phyloP scores from a whole-genome alignment of 192 early-diverging fungal species.

The Geranomyces variabilis region DNA sequence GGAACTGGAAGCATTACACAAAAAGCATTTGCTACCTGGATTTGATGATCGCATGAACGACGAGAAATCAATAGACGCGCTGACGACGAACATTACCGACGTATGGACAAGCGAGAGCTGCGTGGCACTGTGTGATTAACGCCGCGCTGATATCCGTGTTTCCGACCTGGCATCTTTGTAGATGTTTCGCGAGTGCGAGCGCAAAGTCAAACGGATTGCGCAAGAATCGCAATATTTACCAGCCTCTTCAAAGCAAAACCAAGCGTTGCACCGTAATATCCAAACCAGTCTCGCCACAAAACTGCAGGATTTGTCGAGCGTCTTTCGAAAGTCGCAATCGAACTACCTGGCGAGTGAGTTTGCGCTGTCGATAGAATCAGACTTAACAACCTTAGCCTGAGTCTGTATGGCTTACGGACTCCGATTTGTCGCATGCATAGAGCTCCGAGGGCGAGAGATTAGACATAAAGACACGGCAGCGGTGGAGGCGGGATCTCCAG shows the following conservation, averaged over 20 bases:
- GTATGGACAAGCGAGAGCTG: slow-evolving; percentile 41
- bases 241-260: slow-evolving; percentile 44
- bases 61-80: slow-evolving; percentile 72
- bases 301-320: slow-evolving; percentile 80
- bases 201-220: slow-evolving; percentile 76
- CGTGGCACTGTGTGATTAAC: too few relatives aligned
- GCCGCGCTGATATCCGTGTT: too few relatives aligned
- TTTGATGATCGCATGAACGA: slow-evolving; percentile 82
- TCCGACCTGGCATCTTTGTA: slow-evolving; percentile 33
- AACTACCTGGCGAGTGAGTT: slow-evolving; percentile 80
- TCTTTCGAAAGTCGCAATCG: slow-evolving; percentile 88
- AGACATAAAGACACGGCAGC: slow-evolving; percentile 44
- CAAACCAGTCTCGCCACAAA: slow-evolving; percentile 86
- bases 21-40: slow-evolving; percentile 87
- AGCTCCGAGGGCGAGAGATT: slow-evolving; percentile 46
- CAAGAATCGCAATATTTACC: slow-evolving; percentile 42
- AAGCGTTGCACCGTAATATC: slow-evolving; percentile 81
- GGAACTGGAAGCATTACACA: slow-evolving; percentile 80
- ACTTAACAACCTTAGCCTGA: too few relatives aligned
- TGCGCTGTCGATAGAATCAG: too few relatives aligned
- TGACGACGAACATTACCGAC: slow-evolving; percentile 83
- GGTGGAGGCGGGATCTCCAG: slow-evolving; percentile 23
- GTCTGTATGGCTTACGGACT: not conserved
- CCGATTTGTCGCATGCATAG: slow-evolving; percentile 34
- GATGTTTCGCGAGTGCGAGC: slow-evolving; percentile 83